Evolutionary conservation across 176 grass and related monocot genomes (phyloP), one percentile per base, ranked within the genome.

Genomic region (Eremochloa ophiuroides): DNA sequence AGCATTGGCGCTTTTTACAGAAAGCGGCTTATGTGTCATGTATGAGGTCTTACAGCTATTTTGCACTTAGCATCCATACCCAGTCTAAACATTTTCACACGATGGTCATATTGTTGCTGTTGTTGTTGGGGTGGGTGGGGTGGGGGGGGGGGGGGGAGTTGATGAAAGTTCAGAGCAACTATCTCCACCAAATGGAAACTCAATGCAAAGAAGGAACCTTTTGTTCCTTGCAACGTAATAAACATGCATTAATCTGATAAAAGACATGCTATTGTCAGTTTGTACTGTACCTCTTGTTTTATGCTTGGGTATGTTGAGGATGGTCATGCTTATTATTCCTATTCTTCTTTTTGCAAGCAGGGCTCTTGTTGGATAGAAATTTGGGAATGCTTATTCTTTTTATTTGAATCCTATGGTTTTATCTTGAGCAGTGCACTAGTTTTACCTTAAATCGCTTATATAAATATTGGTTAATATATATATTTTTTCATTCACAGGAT

Each of bases 401-500:
- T 31, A 26, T 74, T 48, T 26, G 53, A 27, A 35, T 56, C 41
- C 65, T 65, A 2, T 79, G 25, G 25, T 58, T 18, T 78, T 82
- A 5, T 53, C 42, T 64, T 41, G 33, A 78, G 39, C 34, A 35
- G 47, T 35, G 18, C 67, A 63, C 69, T 69, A 48, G 4, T 37
- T 34, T 74, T 80, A 33, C 33, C 41, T 42, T 75, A 63, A 27
- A 28, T 67, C 46, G 35, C 26, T 80, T 80, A 25, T 42, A 33
- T 76, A 64, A 35, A 28, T 81, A 26, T 50, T 75, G 16, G 14
- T 75, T 76, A 69, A 75, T 78, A 59, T 23, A 20, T 66, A 12
- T 74, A 44, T 60, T 77, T 66, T 78, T 77, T 29, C 64, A 41
- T 87, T 46, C 64, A 53, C 95, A 98, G 95, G 95, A 71, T 94